Percentiles rank a stretch among this genome's conserved stretches.
Evolutionary conservation across 805 yeast species (phyloP).

Genomic region (Tetrapisispora taiwanensis): DNA sequence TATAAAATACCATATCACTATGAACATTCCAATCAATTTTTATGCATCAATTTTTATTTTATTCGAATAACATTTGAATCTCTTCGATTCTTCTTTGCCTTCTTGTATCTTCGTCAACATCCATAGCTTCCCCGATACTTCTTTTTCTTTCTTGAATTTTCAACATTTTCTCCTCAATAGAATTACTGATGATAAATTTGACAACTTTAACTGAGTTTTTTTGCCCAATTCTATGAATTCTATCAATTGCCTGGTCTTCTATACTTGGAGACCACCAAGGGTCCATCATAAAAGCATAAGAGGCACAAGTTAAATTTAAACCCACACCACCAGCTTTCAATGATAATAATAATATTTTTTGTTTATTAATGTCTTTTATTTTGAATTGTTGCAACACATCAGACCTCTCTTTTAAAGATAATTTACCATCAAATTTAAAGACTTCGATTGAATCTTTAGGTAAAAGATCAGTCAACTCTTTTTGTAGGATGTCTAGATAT

Average conservation of each 20-base stretch:
- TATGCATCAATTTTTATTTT: too few relatives aligned
- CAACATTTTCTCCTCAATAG: constrained; percentile 84
- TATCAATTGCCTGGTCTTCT: constrained; percentile 84
- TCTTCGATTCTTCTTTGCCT: constrained; percentile 62
- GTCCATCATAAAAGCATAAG: constrained; percentile 81
- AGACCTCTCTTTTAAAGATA: constrained; percentile 56
- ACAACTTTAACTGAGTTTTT: constrained; percentile 57
- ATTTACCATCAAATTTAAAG: constrained; percentile 74
- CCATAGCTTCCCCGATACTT: constrained; percentile 71
- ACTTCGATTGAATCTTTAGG: constrained; percentile 25
- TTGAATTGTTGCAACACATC: constrained; percentile 48
- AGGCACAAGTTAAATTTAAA: constrained; percentile 74
- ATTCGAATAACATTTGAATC: constrained; percentile 54
- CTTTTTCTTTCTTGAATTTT: constrained; percentile 77
- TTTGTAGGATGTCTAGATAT: constrained; percentile 64
- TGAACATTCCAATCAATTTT: too few relatives aligned
- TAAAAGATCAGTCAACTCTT: constrained; percentile 46
- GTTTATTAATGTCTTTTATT: constrained; percentile 21
- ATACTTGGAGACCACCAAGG: constrained; percentile 97
- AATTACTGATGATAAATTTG: constrained; percentile 70
- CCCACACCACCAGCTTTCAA: constrained; percentile 95
- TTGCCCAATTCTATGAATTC: constrained; percentile 90
- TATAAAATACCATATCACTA: too few relatives aligned
- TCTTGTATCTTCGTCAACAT: constrained; percentile 65
- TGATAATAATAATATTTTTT: constrained; percentile 54